Conservation (phyloP, 441 rosid species). For the Lepidium campestre region DNA sequence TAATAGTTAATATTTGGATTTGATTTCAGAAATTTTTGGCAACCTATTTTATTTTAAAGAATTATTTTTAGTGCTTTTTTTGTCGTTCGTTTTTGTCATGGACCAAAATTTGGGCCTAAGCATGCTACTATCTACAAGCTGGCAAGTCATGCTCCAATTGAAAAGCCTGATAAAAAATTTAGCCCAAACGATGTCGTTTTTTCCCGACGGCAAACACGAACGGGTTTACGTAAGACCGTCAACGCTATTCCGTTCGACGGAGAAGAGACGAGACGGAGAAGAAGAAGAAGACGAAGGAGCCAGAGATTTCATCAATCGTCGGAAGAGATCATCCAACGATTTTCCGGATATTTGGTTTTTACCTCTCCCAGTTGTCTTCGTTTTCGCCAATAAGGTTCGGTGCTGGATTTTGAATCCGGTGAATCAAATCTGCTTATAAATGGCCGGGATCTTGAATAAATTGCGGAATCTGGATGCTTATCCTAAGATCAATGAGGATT, state of each 20-base stretch:
- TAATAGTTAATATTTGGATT: too few species aligned
- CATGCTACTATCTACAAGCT: not conserved
- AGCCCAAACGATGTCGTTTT: not conserved
- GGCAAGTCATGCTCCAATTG: not conserved
- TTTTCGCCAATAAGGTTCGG: not conserved
- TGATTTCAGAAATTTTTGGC: too few species aligned
- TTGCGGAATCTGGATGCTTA: constrained; percentile 80
- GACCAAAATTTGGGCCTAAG: not conserved
- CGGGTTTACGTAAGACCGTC: not conserved
- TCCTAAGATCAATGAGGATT: constrained; percentile 93
- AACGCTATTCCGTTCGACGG: constrained; percentile 1
- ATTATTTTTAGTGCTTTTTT: too few species aligned
- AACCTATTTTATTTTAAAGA: too few species aligned
- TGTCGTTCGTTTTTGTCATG: not conserved
- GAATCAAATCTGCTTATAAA: constrained; percentile 8
- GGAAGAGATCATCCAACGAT: not conserved
- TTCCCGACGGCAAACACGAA: not conserved
- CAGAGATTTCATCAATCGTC: not conserved
- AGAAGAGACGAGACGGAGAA: not conserved
- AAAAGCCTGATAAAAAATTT: not conserved
- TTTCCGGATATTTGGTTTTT: not conserved
- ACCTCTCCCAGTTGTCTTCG: not conserved
- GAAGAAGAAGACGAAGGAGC: not conserved
- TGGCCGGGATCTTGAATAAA: constrained; percentile 67
- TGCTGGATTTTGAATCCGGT: not conserved